Percentiles rank a stretch among this genome's conserved stretches.
These are phyloP conservation scores for Cerioporus squamosus DNA, from an alignment of 1,284 basidiomycete genomes.

Conservation along the genomic window DNA sequence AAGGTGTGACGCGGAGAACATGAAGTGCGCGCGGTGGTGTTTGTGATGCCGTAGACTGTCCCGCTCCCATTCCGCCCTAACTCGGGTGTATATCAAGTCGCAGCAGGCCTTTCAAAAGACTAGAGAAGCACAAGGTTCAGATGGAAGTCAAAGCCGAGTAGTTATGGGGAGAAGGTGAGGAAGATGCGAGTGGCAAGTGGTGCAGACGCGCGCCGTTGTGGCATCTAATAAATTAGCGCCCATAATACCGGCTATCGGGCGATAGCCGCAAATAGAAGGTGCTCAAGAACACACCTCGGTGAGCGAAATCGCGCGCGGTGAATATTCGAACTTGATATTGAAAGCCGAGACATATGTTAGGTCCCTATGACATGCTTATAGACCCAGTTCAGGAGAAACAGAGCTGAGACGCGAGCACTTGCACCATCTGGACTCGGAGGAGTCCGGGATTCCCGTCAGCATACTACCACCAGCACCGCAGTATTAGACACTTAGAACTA, in stretches of 20 bases:
- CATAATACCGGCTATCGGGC: not conserved
- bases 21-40: conserved; percentile 75
- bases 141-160: not conserved
- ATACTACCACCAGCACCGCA: too few relatives aligned
- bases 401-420: too few relatives aligned
- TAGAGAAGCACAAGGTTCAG: not conserved
- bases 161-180: not conserved
- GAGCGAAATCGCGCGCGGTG: too few relatives aligned
- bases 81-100: too few relatives aligned
- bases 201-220: not conserved
- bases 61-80: conserved; percentile 63
- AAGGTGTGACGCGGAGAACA: conserved; percentile 84
- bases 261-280: conserved; percentile 11
- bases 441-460: too few relatives aligned
- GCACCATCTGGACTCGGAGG: too few relatives aligned
- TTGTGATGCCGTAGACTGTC: conserved; percentile 67
- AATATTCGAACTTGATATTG: too few relatives aligned
- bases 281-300: conserved; percentile 15
- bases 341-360: too few relatives aligned
- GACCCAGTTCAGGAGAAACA: too few relatives aligned
- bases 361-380: too few relatives aligned
- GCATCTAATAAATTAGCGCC: conserved; percentile 1
- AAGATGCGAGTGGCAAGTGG: not conserved
- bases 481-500: too few relatives aligned
- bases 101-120: too few relatives aligned